Conservation (phyloP, 1,284 basidiomycete species). For the Trametes versicolor region DNA sequence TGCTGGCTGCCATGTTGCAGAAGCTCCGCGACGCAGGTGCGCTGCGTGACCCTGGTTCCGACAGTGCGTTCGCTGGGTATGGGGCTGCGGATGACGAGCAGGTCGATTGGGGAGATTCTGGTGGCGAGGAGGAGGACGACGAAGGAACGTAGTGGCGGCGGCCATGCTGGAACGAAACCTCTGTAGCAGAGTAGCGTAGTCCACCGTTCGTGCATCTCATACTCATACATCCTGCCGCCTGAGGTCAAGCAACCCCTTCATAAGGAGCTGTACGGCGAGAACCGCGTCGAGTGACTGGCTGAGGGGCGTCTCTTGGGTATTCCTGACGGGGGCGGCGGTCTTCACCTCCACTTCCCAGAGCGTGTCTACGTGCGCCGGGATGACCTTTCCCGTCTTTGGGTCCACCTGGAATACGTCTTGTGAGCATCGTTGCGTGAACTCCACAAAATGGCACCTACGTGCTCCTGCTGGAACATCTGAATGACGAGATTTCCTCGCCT, state of each 20-base stretch:
- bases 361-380: slow-evolving; percentile 76
- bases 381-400: slow-evolving; percentile 73
- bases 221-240: slow-evolving; percentile 67
- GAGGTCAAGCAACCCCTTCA: slow-evolving; percentile 82
- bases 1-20: slow-evolving; percentile 60
- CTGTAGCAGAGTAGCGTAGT: neutral
- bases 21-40: slow-evolving; percentile 57
- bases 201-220: neutral
- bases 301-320: slow-evolving; percentile 74
- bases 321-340: slow-evolving; percentile 77
- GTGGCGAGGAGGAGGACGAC: slow-evolving; percentile 48
- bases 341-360: slow-evolving; percentile 88
- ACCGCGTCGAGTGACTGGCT: slow-evolving; percentile 73
- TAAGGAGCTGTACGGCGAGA: slow-evolving; percentile 78
- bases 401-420: slow-evolving; percentile 58
- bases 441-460: slow-evolving; percentile 51
- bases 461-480: slow-evolving; percentile 85
- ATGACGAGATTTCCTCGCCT: slow-evolving; percentile 73
- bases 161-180: neutral
- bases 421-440: neutral
- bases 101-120: slow-evolving; percentile 71
- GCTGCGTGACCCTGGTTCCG: slow-evolving; percentile 41
- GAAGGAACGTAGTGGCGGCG: neutral
- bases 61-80: slow-evolving; percentile 35
- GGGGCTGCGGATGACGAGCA: slow-evolving; percentile 57